phyloP scores from a whole-genome alignment of 129 eudicot genomes.

The Solidago caesia region DNA sequence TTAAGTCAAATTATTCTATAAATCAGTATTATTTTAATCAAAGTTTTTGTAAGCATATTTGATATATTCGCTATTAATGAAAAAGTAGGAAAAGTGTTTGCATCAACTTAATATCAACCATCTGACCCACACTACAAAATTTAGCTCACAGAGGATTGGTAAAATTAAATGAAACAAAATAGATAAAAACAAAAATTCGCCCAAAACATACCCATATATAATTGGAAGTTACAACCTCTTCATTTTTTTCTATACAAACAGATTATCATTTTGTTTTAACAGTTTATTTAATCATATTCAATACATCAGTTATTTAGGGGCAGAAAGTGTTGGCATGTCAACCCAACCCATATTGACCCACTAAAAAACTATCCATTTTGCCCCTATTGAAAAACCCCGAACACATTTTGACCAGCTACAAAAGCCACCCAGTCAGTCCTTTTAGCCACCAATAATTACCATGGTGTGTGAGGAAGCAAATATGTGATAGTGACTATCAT shows the following conservation, averaged over 20 bases:
- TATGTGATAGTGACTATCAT: not conserved
- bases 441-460: not conserved
- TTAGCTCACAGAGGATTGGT: not conserved
- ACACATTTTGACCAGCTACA: not conserved
- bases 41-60: not conserved
- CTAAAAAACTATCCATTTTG: conserved; percentile 3
- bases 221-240: too few species aligned
- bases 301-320: not conserved
- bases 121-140: too few species aligned
- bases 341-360: not conserved
- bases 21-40: not conserved
- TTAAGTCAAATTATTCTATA: not conserved
- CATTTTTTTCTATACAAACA: too few species aligned
- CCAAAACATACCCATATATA: too few species aligned
- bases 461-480: not conserved
- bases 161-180: not conserved
- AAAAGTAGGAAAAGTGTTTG: not conserved
- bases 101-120: too few species aligned
- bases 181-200: too few species aligned
- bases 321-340: not conserved
- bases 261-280: too few species aligned
- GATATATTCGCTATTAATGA: not conserved
- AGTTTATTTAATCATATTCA: not conserved
- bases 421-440: conserved; percentile 1
- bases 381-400: not conserved